Conservation (phyloP, 441 rosid genomes). For the Viola pubescens region DNA sequence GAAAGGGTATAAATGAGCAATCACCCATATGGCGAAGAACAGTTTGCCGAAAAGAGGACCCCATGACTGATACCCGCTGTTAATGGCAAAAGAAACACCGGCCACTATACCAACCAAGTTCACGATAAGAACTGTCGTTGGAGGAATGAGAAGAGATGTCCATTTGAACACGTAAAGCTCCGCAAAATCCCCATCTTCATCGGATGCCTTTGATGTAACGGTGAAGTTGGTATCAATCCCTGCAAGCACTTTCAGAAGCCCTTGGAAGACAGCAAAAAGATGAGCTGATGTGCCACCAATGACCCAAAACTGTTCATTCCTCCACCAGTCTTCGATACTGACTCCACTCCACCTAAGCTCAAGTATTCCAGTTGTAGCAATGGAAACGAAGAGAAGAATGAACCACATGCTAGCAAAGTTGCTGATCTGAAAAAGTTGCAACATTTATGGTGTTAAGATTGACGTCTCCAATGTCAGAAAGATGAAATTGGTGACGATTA, state of each 20-base stretch:
- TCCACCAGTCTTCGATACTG: conserved; percentile 96
- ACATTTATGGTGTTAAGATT: conserved; percentile 1
- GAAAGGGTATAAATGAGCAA: conserved; percentile 95
- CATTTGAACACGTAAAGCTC: conserved; percentile 95
- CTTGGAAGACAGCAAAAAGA: conserved; percentile 95
- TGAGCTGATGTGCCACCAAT: conserved; percentile 98
- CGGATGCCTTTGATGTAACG: conserved; percentile 88
- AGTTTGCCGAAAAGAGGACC: conserved; percentile 94
- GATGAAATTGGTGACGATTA: neutral
- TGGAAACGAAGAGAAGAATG: conserved; percentile 79
- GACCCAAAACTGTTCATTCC: conserved; percentile 98
- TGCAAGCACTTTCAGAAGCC: conserved; percentile 88
- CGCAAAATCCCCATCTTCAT: conserved; percentile 84
- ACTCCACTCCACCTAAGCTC: conserved; percentile 95
- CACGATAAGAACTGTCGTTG: conserved; percentile 77
- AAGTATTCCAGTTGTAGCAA: conserved; percentile 72
- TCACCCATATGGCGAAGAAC: conserved; percentile 93
- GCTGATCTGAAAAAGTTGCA: conserved; percentile 62
- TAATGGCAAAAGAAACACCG: conserved; percentile 81
- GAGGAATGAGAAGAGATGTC: conserved; percentile 96
- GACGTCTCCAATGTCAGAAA: neutral
- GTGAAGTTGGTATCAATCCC: conserved; percentile 96
- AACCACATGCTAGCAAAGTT: conserved; percentile 96
- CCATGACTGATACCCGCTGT: conserved; percentile 98
- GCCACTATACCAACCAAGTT: conserved; percentile 94